These are phyloP conservation scores for Fusarium sp. DNA, from an alignment of 2,329 filamentous ascomycete species.

Conservation along the genomic window DNA sequence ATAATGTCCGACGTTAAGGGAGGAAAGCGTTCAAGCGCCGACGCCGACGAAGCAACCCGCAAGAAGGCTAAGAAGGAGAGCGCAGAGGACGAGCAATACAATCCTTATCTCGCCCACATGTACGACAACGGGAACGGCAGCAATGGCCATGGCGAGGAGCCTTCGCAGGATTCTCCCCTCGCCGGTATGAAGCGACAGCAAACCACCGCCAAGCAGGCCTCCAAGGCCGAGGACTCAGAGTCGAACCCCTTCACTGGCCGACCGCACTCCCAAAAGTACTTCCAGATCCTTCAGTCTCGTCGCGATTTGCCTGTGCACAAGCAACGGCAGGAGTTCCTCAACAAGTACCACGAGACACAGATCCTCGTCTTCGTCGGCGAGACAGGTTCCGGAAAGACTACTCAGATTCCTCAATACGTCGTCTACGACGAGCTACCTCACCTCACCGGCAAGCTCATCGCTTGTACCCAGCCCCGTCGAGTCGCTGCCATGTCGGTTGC, in stretches of 20 bases:
- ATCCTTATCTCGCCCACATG: conserved; percentile 94
- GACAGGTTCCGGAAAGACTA: conserved; percentile 99
- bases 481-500: conserved; percentile 99
- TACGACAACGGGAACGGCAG: conserved; percentile 66
- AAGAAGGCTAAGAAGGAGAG: conserved; percentile 61
- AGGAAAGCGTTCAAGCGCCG: conserved; percentile 61
- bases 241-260: conserved; percentile 87
- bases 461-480: conserved; percentile 96
- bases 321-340: conserved; percentile 92
- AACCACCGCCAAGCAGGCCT: conserved; percentile 82
- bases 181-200: conserved; percentile 79
- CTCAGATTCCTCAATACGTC: conserved; percentile 98
- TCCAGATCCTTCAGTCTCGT: conserved; percentile 86
- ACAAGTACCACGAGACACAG: conserved; percentile 92
- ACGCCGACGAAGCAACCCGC: conserved; percentile 57
- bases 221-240: conserved; percentile 81
- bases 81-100: conserved; percentile 61
- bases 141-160: conserved; percentile 56
- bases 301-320: conserved; percentile 91
- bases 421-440: conserved; percentile 97
- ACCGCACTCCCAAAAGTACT: conserved; percentile 85
- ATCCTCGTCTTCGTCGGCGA: conserved; percentile 99
- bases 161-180: conserved; percentile 64
- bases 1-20: conserved; percentile 58
- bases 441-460: conserved; percentile 86